Evolutionary conservation across 2,329 filamentous ascomycete species (phyloP), one percentile per base, ranked within the genome.

Genomic region (Aspergillus neoniger): DNA sequence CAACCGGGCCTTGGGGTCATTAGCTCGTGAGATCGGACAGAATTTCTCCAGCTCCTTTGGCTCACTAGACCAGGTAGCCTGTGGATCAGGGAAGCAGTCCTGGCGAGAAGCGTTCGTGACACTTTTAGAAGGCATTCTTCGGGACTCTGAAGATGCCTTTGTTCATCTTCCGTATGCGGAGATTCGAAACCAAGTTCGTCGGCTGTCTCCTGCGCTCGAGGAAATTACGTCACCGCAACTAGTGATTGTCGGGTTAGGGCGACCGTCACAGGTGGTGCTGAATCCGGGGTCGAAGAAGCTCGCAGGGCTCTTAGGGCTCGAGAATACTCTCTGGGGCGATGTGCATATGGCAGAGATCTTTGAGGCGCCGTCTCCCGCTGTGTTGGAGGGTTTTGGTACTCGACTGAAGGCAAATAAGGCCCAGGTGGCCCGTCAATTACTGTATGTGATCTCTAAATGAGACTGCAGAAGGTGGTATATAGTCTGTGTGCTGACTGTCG

Each of bases 141-240:
- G 83, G 15, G 85, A 87, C 65, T 82, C 80, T 15, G 85, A 87
- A 68, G 84, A 87, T 60, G 82, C 83, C 71, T 80, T 86, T 12
- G 79, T 87, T 65, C 82, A 80, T 59, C 69, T 86, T 6, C 84
- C 84, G 0, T 86, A 86, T 65, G 77, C 81, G 9, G 79, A 80
- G 56, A 81, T 87, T 59, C 79, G 85, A 36, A 76, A 81, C 59
- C 78, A 82, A 56, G 61, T 84, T n/a, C 71, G 67, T 49, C 77
- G 77, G 30, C 74, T 83, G 38, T 75, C 76, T 1, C 68, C 75
- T 9, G 72, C 73, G 0, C 76, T 87, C 6, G 81, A 85, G 25
- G 76, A 81, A 59, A 78, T 86, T 19, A 81, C 73, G 1, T 73
- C 81, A 56, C 80, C 85, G 6, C 78, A 77, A 23, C 74, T 87